Evolutionary conservation across 371 early-diverging fungal species (phyloP).

Genomic region (Mucor sp.): DNA sequence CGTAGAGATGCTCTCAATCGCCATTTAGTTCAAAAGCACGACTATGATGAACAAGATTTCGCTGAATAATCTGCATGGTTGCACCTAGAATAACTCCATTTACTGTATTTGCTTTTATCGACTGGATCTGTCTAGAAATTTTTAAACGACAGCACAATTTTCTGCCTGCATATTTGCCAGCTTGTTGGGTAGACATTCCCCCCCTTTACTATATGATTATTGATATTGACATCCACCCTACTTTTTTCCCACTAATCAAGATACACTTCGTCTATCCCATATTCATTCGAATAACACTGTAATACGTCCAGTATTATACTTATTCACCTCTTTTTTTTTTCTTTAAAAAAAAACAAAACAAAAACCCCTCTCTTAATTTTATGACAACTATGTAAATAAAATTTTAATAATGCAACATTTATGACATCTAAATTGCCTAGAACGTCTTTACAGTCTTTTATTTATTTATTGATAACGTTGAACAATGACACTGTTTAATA

Average conservation of each 20-base stretch:
- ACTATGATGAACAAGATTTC: conserved; percentile 1
- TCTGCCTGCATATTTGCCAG: neutral
- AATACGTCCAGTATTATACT: conserved; percentile 2
- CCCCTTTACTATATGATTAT: neutral
- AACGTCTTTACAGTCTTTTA: neutral
- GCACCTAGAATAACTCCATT: neutral
- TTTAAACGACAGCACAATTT: neutral
- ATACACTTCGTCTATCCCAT: neutral
- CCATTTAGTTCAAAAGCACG: conserved; percentile 24
- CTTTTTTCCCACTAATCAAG: conserved; percentile 4
- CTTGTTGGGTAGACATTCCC: neutral
- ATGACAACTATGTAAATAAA: neutral
- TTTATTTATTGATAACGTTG: conserved; percentile 67
- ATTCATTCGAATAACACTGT: conserved; percentile 15
- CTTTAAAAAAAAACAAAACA: no score
- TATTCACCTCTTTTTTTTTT: neutral
- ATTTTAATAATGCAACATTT: neutral
- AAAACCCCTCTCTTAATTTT: neutral
- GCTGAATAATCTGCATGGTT: neutral
- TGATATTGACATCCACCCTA: conserved; percentile 4
- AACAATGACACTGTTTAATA: conserved; percentile 85
- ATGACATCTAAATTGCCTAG: neutral
- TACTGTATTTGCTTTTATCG: neutral
- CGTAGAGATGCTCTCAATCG: conserved; percentile 67
- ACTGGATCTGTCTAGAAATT: neutral